Conservation (phyloP, 495 filamentous ascomycete genomes). For the Aspergillus asperescens region DNA sequence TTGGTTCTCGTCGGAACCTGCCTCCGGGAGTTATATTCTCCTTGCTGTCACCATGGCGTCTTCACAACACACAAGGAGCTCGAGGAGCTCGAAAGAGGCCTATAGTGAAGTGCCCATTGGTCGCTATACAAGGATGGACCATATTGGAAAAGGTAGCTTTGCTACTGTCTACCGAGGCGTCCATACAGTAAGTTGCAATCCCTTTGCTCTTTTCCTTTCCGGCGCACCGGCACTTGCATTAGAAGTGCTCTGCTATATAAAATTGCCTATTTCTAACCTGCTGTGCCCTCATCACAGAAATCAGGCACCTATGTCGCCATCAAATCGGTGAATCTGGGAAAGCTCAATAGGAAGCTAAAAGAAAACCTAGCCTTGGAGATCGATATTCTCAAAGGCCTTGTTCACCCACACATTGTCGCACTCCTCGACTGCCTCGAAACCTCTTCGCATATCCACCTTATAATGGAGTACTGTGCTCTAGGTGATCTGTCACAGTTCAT, state of each 20-base stretch:
- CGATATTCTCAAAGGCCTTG: constrained; percentile 81
- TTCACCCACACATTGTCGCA: constrained; percentile 95
- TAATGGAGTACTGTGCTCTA: constrained; percentile 98
- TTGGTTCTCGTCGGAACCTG: constrained; percentile 10
- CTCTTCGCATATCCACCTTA: constrained; percentile 80
- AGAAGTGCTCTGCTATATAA: neutral
- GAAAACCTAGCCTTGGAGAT: constrained; percentile 95
- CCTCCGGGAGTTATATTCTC: constrained; percentile 11
- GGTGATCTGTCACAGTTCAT: constrained; percentile 93
- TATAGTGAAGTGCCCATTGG: constrained; percentile 64
- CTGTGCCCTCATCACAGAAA: constrained; percentile 32
- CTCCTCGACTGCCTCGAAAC: constrained; percentile 90
- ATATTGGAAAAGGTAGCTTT: constrained; percentile 95
- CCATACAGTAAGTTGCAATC: constrained; percentile 61
- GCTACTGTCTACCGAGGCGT: constrained; percentile 85
- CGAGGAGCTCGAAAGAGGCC: constrained; percentile 42
- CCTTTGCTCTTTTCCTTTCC: neutral
- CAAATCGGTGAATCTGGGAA: constrained; percentile 87
- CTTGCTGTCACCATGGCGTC: constrained; percentile 33
- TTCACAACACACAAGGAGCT: constrained; percentile 21
- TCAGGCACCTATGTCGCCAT: constrained; percentile 75
- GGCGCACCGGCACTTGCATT: neutral
- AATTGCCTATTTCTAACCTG: neutral
- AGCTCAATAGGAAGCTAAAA: constrained; percentile 91
- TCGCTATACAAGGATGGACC: constrained; percentile 67